phyloP scores from a whole-genome alignment of 495 filamentous ascomycete species.

The Podospora comata region DNA sequence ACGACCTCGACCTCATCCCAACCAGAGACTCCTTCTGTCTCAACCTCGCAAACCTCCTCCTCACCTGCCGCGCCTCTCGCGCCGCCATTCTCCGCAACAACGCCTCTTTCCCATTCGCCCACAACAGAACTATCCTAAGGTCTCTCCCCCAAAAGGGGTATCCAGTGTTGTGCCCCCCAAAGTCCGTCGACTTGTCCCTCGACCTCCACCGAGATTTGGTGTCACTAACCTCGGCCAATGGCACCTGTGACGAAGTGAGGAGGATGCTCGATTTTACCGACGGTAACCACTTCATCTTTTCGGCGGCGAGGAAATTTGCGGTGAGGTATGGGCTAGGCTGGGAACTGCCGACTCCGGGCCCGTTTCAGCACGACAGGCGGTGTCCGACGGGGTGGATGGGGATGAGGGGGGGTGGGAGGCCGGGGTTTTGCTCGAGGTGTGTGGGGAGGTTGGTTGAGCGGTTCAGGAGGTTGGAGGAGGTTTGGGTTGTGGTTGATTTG shows the following conservation, averaged over 20 bases:
- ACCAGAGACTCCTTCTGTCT: slow-evolving; percentile 33
- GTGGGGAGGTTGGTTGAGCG: slow-evolving; percentile 17
- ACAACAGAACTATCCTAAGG: slow-evolving; percentile 18
- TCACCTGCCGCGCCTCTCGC: slow-evolving; percentile 22
- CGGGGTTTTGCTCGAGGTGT: slow-evolving; percentile 19
- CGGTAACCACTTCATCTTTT: slow-evolving; percentile 23
- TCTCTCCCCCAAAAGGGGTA: neutral
- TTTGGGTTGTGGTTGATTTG: slow-evolving; percentile 23
- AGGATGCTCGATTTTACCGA: slow-evolving; percentile 18
- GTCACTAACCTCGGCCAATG: slow-evolving; percentile 17
- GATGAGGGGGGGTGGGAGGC: neutral
- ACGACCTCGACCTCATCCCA: slow-evolving; percentile 25
- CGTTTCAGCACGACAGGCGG: slow-evolving; percentile 8
- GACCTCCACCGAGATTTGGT: slow-evolving; percentile 24
- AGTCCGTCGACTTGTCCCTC: slow-evolving; percentile 12
- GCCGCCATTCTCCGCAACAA: slow-evolving; percentile 21
- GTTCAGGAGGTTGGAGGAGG: slow-evolving; percentile 22
- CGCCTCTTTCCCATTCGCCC: neutral
- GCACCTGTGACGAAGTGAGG: slow-evolving; percentile 3
- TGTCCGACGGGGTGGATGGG: slow-evolving; percentile 6
- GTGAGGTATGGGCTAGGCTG: slow-evolving; percentile 20
- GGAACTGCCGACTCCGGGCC: slow-evolving; percentile 9
- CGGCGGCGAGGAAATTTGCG: slow-evolving; percentile 19
- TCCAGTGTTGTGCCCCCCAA: neutral
- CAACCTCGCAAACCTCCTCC: slow-evolving; percentile 19